phyloP scores from a whole-genome alignment of 495 filamentous ascomycete species.

The Neurospora sp. region DNA sequence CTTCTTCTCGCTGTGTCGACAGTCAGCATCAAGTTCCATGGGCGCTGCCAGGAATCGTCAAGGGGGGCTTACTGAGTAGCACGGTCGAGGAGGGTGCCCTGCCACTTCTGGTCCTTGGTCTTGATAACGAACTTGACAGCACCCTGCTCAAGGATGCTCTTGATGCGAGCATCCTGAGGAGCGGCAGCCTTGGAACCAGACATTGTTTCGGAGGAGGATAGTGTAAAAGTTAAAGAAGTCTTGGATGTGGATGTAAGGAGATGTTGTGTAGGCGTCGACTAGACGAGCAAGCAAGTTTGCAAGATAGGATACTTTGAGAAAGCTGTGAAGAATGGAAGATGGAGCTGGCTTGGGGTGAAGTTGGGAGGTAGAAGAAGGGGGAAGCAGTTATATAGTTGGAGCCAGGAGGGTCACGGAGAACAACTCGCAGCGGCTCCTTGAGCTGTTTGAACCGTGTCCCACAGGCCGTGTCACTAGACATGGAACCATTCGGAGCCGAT shows the following conservation, averaged over 20 bases:
- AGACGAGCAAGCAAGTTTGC: neutral
- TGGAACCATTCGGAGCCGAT: neutral
- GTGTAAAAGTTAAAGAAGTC: slow-evolving; percentile 1
- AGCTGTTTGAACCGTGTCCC: neutral
- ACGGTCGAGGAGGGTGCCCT: slow-evolving; percentile 33
- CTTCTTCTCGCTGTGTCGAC: slow-evolving; percentile 24
- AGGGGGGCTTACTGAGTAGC: slow-evolving; percentile 27
- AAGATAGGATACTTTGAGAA: neutral
- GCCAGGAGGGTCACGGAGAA: neutral
- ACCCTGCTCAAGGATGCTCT: slow-evolving; percentile 25
- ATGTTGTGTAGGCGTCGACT: neutral
- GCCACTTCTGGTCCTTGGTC: slow-evolving; percentile 27
- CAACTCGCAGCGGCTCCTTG: neutral
- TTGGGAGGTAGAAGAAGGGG: neutral
- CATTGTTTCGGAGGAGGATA: neutral
- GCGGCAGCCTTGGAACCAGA: neutral
- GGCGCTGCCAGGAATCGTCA: neutral
- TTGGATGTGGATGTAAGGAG: neutral
- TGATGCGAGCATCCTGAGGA: slow-evolving; percentile 14
- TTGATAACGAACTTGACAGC: slow-evolving; percentile 34
- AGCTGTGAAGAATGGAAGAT: neutral
- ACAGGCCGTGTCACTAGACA: neutral
- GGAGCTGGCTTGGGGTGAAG: neutral
- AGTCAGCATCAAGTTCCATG: neutral
- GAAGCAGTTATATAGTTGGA: neutral